These are phyloP conservation scores for Talaromyces adpressus DNA, from an alignment of 495 filamentous ascomycete genomes.

Conservation along the genomic window DNA sequence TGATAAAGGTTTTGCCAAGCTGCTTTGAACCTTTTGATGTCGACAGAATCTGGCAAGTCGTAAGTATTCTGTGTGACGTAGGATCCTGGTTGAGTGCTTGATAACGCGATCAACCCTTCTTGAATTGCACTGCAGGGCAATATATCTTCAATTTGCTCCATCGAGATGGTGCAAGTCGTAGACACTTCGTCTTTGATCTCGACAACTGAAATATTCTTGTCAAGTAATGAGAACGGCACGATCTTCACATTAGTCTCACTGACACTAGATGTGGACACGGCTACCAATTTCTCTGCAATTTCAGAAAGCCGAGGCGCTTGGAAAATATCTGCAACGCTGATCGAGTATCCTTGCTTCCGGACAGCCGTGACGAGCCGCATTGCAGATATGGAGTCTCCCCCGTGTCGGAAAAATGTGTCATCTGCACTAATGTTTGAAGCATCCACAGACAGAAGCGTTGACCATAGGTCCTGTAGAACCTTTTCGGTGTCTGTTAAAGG, in stretches of 20 bases:
- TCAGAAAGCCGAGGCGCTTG: slow-evolving; percentile 24
- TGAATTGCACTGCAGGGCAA: slow-evolving; percentile 49
- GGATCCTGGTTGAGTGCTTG: slow-evolving; percentile 29
- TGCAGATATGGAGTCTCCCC: slow-evolving; percentile 26
- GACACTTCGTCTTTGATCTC: slow-evolving; percentile 2
- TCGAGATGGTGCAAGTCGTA: neutral
- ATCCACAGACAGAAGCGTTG: slow-evolving; percentile 19
- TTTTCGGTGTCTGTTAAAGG: slow-evolving; percentile 16
- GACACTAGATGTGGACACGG: neutral
- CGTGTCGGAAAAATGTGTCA: slow-evolving; percentile 22
- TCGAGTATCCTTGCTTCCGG: slow-evolving; percentile 19
- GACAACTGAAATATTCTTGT: neutral
- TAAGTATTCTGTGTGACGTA: slow-evolving; percentile 33
- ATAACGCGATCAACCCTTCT: slow-evolving; percentile 43
- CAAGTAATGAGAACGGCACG: neutral
- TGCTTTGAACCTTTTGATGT: slow-evolving; percentile 34
- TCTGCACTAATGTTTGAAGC: slow-evolving; percentile 14
- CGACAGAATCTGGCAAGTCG: slow-evolving; percentile 22
- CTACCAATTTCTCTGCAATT: slow-evolving; percentile 19
- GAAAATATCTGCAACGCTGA: slow-evolving; percentile 32
- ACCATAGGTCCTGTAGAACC: slow-evolving; percentile 26
- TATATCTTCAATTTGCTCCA: slow-evolving; percentile 20
- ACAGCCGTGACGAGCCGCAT: slow-evolving; percentile 28
- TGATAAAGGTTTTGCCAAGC: slow-evolving; percentile 38
- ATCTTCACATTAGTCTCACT: neutral